phyloP scores from a whole-genome alignment of 495 filamentous ascomycete genomes.

The Podospora anserina region DNA sequence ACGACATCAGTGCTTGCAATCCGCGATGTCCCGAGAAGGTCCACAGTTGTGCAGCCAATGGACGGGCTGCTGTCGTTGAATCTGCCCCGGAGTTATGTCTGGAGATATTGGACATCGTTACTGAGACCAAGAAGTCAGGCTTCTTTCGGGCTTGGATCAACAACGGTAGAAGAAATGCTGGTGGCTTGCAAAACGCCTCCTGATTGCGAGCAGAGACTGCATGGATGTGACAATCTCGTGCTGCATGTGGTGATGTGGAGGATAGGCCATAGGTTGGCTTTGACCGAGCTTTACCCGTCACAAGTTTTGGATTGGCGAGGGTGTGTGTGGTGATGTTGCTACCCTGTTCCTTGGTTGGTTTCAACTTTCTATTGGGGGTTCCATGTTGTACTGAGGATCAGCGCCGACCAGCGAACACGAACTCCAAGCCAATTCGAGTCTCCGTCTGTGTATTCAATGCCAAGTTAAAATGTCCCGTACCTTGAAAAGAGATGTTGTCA shows the following conservation, averaged over 20 bases:
- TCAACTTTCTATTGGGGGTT: not conserved
- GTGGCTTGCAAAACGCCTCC: not conserved
- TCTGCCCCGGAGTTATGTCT: not conserved
- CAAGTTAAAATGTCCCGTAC: too few species aligned
- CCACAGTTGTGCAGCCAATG: not conserved
- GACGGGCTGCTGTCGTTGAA: not conserved
- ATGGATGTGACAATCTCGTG: not conserved
- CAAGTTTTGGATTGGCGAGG: not conserved
- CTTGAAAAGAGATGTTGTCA: too few species aligned
- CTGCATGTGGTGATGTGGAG: not conserved
- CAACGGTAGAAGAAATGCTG: not conserved
- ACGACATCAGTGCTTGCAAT: too few species aligned
- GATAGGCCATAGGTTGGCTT: not conserved
- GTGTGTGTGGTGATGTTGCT: not conserved
- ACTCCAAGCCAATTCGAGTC: too few species aligned
- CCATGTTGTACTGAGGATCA: too few species aligned
- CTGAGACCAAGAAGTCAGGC: not conserved
- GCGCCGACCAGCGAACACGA: too few species aligned
- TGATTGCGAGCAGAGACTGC: not conserved
- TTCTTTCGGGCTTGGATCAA: not conserved
- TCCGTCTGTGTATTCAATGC: too few species aligned
- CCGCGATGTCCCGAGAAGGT: not conserved
- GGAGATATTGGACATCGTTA: not conserved
- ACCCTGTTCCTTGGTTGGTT: not conserved
- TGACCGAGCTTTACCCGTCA: not conserved